Conservation (phyloP, 2,329 filamentous ascomycete species). For the Fusarium chlamydosporum region DNA sequence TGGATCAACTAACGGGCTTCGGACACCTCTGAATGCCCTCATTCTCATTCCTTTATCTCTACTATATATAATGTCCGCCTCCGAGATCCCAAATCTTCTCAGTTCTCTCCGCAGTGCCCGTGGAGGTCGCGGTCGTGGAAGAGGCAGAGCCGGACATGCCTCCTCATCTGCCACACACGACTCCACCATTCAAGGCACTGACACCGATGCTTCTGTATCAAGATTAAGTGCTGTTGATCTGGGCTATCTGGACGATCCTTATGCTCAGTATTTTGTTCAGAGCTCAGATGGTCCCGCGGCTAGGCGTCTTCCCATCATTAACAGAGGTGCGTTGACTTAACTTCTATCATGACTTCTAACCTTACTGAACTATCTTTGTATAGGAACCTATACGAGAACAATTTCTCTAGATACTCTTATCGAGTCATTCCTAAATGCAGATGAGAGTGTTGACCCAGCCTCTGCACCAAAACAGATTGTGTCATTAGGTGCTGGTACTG, state of each 20-base stretch:
- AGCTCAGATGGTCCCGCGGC: conserved; percentile 61
- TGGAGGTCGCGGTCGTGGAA: conserved; percentile 54
- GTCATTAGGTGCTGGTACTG: conserved; percentile 92
- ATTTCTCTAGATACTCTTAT: conserved; percentile 85
- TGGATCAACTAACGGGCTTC: conserved; percentile 16
- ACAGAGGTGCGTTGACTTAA: conserved; percentile 75
- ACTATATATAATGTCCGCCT: conserved; percentile 70
- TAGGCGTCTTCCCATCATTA: conserved; percentile 89
- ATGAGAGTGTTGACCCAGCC: conserved; percentile 46
- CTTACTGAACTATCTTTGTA: conserved; percentile 33
- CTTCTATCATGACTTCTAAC: conserved; percentile 4
- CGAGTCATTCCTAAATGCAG: conserved; percentile 73
- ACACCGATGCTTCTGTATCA: conserved; percentile 90
- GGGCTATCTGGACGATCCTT: conserved; percentile 88
- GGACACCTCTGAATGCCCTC: conserved; percentile 18
- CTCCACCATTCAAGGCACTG: conserved; percentile 85
- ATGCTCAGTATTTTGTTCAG: conserved; percentile 78
- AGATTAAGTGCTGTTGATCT: conserved; percentile 88
- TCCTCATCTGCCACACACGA: conserved; percentile 69
- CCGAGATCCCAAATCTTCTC: conserved; percentile 84
- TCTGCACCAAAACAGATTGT: conserved; percentile 78
- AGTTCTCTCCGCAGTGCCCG: conserved; percentile 62
- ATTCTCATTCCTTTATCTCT: background rate
- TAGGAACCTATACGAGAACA: conserved; percentile 94
- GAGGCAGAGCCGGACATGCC: conserved; percentile 55